phyloP scores from a whole-genome alignment of 2,329 filamentous ascomycete species.

The Ascosphaera apis region DNA sequence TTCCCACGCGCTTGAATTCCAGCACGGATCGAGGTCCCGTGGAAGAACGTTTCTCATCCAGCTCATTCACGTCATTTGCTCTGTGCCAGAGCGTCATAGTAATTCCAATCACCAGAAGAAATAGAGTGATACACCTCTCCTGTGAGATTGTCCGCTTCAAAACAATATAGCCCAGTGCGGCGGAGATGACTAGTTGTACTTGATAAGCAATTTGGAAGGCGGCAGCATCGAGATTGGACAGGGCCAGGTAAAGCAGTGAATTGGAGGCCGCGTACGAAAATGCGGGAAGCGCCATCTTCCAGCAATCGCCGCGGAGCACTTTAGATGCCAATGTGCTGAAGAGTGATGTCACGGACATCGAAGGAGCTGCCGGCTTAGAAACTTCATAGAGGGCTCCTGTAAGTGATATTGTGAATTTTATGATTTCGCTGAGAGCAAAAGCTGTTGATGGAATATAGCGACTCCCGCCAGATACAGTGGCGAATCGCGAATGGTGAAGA shows the following conservation, averaged over 20 bases:
- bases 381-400: conserved; percentile 76
- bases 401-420: conserved; percentile 71
- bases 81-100: conserved; percentile 52
- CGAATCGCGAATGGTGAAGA: conserved; percentile 84
- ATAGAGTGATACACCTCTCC: conserved; percentile 57
- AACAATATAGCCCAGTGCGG: conserved; percentile 62
- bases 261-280: conserved; percentile 79
- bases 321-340: conserved; percentile 57
- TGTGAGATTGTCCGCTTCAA: conserved; percentile 46
- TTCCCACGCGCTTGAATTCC: conserved; percentile 38
- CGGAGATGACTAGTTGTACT: conserved; percentile 78
- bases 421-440: conserved; percentile 76
- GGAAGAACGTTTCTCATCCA: conserved; percentile 29
- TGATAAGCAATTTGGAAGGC: conserved; percentile 90
- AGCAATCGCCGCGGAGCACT: conserved; percentile 75
- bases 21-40: conserved; percentile 50
- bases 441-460: conserved; percentile 87
- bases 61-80: conserved; percentile 25
- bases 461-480: conserved; percentile 63
- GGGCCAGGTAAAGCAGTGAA: conserved; percentile 74
- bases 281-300: conserved; percentile 82
- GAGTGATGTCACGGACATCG: conserved; percentile 56
- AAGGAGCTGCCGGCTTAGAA: conserved; percentile 51
- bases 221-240: conserved; percentile 75
- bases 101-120: conserved; percentile 61